Evolutionary conservation across 2,329 filamentous ascomycete species (phyloP).

Genomic region (Aspergillus persii): DNA sequence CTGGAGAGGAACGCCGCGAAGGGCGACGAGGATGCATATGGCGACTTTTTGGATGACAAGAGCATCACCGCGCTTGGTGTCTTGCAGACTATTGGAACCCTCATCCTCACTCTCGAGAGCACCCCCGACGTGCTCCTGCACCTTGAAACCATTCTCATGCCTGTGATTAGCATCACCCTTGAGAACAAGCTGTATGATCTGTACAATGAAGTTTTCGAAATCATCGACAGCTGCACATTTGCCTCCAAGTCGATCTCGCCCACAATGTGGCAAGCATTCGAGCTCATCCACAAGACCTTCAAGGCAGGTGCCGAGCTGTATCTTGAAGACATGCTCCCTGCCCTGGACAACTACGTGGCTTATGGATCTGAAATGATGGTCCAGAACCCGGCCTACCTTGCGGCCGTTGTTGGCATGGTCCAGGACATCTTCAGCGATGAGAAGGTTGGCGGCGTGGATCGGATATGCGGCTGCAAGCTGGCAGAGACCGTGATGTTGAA

Average conservation of each 20-base stretch:
- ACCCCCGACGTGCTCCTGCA: conserved; percentile 93
- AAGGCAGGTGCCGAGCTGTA: conserved; percentile 96
- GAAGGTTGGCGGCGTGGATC: conserved; percentile 88
- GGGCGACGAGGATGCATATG: conserved; percentile 74
- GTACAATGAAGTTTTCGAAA: conserved; percentile 98
- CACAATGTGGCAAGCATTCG: conserved; percentile 98
- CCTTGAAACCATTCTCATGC: conserved; percentile 94
- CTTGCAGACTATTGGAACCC: conserved; percentile 92
- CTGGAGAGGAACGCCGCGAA: conserved; percentile 78
- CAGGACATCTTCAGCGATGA: conserved; percentile 89
- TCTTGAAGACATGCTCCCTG: conserved; percentile 97
- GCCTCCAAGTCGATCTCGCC: conserved; percentile 92
- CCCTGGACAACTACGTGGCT: conserved; percentile 95
- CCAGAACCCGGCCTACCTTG: conserved; percentile 80
- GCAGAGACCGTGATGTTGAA: conserved; percentile 97
- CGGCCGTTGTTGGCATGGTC: conserved; percentile 90
- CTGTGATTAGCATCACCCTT: conserved; percentile 90
- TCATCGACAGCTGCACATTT: conserved; percentile 98
- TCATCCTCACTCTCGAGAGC: conserved; percentile 95
- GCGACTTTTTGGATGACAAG: conserved; percentile 95
- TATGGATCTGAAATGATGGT: conserved; percentile 80
- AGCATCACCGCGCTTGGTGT: conserved; percentile 96
- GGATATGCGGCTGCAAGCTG: conserved; percentile 96
- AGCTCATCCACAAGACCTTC: conserved; percentile 94
- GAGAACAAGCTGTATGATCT: conserved; percentile 98